phyloP scores from a whole-genome alignment of 1,284 basidiomycete species.

The Tilletia caries region DNA sequence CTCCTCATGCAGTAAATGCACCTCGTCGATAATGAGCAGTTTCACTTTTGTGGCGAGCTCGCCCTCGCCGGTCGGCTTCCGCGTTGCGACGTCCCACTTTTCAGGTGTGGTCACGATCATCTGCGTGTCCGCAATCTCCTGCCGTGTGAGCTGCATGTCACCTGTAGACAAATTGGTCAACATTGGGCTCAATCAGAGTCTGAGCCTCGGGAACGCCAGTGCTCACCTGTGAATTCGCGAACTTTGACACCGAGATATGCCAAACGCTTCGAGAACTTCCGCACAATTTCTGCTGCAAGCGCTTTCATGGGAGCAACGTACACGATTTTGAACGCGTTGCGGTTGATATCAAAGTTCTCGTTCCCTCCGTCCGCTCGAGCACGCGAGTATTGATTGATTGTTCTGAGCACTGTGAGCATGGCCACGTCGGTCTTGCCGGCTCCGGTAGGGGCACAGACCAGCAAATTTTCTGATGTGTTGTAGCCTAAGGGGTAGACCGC shows the following conservation, averaged over 20 bases:
- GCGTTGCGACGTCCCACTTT: conserved; percentile 99
- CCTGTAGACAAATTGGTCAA: conserved; percentile 58
- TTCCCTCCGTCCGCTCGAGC: conserved; percentile 57
- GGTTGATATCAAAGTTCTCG: conserved; percentile 34
- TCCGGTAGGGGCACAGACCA: conserved; percentile 62
- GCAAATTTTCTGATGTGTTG: conserved; percentile 89
- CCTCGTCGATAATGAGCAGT: conserved; percentile 95
- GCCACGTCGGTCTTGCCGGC: conserved; percentile 97
- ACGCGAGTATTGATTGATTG: conserved; percentile 70
- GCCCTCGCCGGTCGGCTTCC: conserved; percentile 93
- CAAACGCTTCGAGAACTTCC: conserved; percentile 86
- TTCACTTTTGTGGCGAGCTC: conserved; percentile 82
- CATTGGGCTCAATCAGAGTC: neutral
- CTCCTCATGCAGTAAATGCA: conserved; percentile 95
- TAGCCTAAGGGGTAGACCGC: conserved; percentile 93
- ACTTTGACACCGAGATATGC: conserved; percentile 84
- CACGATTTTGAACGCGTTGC: conserved; percentile 79
- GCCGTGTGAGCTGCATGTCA: conserved; percentile 95
- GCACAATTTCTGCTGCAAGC: conserved; percentile 87
- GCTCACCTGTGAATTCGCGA: conserved; percentile 78
- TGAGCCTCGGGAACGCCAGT: conserved; percentile 1
- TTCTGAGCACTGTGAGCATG: conserved; percentile 86
- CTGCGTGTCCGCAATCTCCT: conserved; percentile 91
- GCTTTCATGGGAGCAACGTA: conserved; percentile 99
- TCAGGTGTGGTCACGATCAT: conserved; percentile 99